These are phyloP conservation scores for Nosema granulosis DNA, from an alignment of 371 early-diverging fungal genomes.

Conservation along the genomic window DNA sequence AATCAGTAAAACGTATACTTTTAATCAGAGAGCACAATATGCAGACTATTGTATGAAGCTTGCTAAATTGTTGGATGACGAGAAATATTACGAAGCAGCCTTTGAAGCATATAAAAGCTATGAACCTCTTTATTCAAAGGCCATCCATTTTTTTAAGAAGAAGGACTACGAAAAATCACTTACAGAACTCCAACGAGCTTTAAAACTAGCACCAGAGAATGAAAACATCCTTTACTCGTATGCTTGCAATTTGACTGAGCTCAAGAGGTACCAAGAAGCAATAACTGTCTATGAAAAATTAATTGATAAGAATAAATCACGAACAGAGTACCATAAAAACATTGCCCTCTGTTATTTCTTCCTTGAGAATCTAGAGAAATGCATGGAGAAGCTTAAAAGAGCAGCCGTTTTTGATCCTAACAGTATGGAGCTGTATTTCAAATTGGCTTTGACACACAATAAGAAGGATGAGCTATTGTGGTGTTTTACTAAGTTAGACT, in stretches of 20 bases:
- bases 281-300: conserved; percentile 38
- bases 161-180: conserved; percentile 11
- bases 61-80: conserved; percentile 31
- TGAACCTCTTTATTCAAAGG: conserved; percentile 49
- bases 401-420: conserved; percentile 25
- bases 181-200: conserved; percentile 15
- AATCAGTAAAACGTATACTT: neutral
- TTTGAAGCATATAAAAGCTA: conserved; percentile 9
- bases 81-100: conserved; percentile 38
- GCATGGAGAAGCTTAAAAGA: conserved; percentile 32
- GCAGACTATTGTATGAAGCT: conserved; percentile 37
- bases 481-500: neutral
- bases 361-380: conserved; percentile 40
- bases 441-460: conserved; percentile 30
- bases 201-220: conserved; percentile 31
- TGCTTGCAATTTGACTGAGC: conserved; percentile 34
- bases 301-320: conserved; percentile 36
- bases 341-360: conserved; percentile 39
- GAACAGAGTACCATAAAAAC: conserved; percentile 43
- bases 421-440: conserved; percentile 38
- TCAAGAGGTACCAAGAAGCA: conserved; percentile 21
- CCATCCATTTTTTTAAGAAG: conserved; percentile 25
- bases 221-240: conserved; percentile 37
- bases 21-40: conserved; percentile 22
- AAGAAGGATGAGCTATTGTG: conserved; percentile 28